phyloP scores from a whole-genome alignment of 1,139 yeast species.

The Diutina mesorugosa region DNA sequence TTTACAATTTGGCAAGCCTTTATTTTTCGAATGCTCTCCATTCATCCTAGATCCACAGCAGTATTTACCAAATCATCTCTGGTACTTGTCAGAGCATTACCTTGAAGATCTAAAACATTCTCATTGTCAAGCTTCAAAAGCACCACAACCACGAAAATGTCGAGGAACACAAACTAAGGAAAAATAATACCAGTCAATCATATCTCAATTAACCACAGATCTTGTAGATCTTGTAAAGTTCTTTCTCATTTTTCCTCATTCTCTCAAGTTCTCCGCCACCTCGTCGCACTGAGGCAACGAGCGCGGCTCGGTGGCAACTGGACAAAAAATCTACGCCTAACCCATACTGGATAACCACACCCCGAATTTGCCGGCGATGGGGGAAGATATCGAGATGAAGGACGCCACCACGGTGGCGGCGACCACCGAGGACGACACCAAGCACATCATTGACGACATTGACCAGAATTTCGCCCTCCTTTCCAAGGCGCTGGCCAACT shows the following conservation, averaged over 20 bases:
- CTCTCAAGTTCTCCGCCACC: neutral
- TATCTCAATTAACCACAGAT: no score
- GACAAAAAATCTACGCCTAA: neutral
- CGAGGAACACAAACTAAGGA: no score
- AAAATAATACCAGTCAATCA: no score
- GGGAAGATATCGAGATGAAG: conserved; percentile 18
- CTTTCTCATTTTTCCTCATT: neutral
- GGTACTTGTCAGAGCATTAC: no score
- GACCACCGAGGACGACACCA: neutral
- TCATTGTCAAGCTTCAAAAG: no score
- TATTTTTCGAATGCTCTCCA: neutral
- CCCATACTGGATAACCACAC: neutral
- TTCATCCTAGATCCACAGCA: no score
- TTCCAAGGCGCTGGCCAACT: conserved; percentile 59
- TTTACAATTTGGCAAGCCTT: neutral
- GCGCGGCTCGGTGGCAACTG: neutral
- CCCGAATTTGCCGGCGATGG: neutral
- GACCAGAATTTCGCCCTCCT: conserved; percentile 42
- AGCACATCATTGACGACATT: conserved; percentile 24
- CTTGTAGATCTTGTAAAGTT: no score
- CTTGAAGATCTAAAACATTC: no score
- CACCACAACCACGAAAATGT: no score
- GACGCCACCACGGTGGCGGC: conserved; percentile 9
- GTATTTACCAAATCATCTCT: no score
- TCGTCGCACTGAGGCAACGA: neutral